These are phyloP conservation scores for Solanum hybrid DNA, from an alignment of 305 asterid species.

Conservation along the genomic window DNA sequence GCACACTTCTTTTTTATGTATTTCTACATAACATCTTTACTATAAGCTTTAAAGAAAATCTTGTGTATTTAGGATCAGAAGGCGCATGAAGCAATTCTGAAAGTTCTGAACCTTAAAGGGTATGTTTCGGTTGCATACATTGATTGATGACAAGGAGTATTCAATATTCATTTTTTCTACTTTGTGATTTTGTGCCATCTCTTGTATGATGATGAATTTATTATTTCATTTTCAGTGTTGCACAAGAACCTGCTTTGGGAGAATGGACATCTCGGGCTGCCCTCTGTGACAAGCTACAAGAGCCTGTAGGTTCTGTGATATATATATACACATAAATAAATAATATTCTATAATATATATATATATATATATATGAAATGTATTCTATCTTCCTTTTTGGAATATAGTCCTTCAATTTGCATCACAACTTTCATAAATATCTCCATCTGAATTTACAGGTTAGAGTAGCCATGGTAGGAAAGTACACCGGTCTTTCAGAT, in stretches of 20 bases:
- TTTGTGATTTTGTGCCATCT: slow-evolving; percentile 6
- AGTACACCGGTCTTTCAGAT: slow-evolving; percentile 78
- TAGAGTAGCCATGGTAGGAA: slow-evolving; percentile 89
- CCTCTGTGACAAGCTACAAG: slow-evolving; percentile 51
- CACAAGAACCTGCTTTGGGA: slow-evolving; percentile 52
- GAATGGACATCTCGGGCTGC: slow-evolving; percentile 83
- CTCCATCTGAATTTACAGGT: slow-evolving; percentile 40
- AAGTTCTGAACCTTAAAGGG: slow-evolving; percentile 55
- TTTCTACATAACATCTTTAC: neutral
- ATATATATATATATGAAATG: neutral
- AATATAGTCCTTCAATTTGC: neutral
- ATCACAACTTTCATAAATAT: neutral
- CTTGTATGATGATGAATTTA: slow-evolving; percentile 6
- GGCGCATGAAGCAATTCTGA: slow-evolving; percentile 85
- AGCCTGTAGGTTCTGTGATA: slow-evolving; percentile 43
- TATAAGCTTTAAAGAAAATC: neutral
- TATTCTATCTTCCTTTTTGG: slow-evolving; percentile 4
- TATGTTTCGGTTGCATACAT: slow-evolving; percentile 15
- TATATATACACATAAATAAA: neutral
- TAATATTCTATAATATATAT: neutral
- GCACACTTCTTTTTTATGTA: slow-evolving; percentile 1
- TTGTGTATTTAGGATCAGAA: slow-evolving; percentile 59
- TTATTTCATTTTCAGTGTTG: slow-evolving; percentile 29
- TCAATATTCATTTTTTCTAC: neutral
- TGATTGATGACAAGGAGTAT: neutral